Evolutionary conservation across 106 monocot genomes (phyloP).

Genomic region (Dactylorhiza incarnata): DNA sequence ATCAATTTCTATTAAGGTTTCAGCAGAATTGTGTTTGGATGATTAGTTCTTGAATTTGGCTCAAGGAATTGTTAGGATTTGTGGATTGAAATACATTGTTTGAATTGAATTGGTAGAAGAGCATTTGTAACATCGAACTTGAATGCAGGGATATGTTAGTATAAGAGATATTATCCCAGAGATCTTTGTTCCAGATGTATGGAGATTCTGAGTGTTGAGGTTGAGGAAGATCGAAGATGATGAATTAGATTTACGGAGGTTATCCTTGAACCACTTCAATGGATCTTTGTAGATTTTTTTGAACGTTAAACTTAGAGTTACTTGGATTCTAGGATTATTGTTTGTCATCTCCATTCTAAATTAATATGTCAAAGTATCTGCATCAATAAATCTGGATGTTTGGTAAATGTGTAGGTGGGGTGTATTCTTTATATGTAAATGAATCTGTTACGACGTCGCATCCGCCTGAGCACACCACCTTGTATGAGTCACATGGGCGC

Average conservation of each 20-base stretch:
- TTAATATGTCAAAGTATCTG: no score
- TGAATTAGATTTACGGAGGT: not conserved
- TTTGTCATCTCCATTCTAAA: not conserved
- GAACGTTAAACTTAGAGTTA: not conserved
- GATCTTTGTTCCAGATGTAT: not conserved
- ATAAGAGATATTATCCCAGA: not conserved
- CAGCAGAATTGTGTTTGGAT: not conserved
- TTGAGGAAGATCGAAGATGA: not conserved
- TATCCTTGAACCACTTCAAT: not conserved
- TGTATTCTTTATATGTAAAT: no score
- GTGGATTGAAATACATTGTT: not conserved
- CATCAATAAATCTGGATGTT: not conserved
- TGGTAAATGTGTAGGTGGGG: not conserved
- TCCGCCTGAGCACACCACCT: no score
- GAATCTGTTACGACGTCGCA: no score
- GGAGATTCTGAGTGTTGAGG: not conserved
- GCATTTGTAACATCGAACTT: not conserved
- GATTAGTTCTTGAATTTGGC: constrained; percentile 1
- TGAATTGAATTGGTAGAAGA: not conserved
- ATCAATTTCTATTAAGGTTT: not conserved
- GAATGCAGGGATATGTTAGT: not conserved
- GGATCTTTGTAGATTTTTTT: not conserved
- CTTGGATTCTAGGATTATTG: not conserved
- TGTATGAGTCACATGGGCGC: no score
- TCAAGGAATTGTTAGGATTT: not conserved